These are phyloP conservation scores for Hypoxylon subgilvum DNA, from an alignment of 495 filamentous ascomycete genomes.

Conservation along the genomic window DNA sequence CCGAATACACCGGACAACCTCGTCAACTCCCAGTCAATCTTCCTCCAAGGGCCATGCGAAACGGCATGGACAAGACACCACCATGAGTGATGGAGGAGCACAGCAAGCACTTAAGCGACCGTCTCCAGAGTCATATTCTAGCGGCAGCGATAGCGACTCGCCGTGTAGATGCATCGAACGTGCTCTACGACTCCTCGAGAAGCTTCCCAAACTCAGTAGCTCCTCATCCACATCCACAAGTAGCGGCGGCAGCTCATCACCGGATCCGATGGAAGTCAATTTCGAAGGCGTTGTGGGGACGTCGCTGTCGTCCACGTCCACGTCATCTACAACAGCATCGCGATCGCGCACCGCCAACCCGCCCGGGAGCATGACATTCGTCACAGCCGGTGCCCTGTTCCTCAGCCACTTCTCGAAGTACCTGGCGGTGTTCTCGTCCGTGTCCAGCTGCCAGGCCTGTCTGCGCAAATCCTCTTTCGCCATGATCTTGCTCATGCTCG, in stretches of 20 bases:
- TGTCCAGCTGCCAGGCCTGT: neutral
- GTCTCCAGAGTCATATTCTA: neutral
- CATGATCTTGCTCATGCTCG: neutral
- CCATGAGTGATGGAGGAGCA: no score
- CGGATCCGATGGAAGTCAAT: neutral
- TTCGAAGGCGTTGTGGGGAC: neutral
- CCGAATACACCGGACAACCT: neutral
- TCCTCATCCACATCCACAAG: neutral
- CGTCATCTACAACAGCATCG: neutral
- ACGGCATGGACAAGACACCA: neutral
- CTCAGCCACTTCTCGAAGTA: neutral
- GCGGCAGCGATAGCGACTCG: neutral
- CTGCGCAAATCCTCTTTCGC: neutral
- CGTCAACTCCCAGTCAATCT: neutral
- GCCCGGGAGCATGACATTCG: neutral
- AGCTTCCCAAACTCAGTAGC: neutral
- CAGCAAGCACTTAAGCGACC: no score
- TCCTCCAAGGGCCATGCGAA: neutral
- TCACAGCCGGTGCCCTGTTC: neutral
- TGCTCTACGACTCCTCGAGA: neutral
- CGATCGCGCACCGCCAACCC: neutral
- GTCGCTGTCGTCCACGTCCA: no score
- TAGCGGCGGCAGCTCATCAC: neutral
- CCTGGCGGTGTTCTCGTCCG: neutral
- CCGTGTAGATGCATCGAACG: neutral